phyloP scores from a whole-genome alignment of 345 rosid species.

The Linum tenue region DNA sequence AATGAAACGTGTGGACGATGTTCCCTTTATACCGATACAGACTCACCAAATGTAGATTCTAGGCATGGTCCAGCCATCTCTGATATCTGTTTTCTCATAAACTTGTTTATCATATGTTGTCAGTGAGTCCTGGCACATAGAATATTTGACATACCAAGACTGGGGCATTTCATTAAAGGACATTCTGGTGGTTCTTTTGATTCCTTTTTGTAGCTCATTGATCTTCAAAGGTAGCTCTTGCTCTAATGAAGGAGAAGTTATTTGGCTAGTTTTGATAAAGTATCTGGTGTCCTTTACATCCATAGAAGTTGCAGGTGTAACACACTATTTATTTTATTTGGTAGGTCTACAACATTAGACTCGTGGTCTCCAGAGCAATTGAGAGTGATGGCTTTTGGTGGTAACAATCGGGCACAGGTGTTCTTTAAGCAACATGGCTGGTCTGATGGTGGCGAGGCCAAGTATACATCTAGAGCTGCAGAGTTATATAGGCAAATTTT shows the following conservation, averaged over 20 bases:
- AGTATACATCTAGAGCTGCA: constrained; percentile 96
- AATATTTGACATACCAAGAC: not conserved
- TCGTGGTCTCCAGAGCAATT: constrained; percentile 88
- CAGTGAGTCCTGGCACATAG: too few species aligned
- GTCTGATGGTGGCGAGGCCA: constrained; percentile 89
- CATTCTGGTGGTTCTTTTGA: not conserved
- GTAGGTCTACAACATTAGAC: constrained; percentile 89
- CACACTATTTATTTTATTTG: constrained; percentile 5
- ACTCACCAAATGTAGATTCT: too few species aligned
- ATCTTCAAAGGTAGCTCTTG: not conserved
- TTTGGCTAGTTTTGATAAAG: too few species aligned
- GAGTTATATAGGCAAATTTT: constrained; percentile 76
- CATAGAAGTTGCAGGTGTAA: not conserved
- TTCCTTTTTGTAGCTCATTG: not conserved
- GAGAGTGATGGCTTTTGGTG: constrained; percentile 74
- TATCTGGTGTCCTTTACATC: too few species aligned
- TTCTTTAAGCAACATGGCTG: constrained; percentile 98
- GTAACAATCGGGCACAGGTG: constrained; percentile 81
- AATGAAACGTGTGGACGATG: too few species aligned
- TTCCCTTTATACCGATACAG: too few species aligned
- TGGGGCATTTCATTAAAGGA: too few species aligned
- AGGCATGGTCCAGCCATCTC: too few species aligned
- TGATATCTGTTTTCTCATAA: too few species aligned
- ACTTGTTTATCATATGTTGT: too few species aligned
- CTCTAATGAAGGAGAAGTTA: too few species aligned